Evolutionary conservation across 192 early-diverging fungal genomes (phyloP).

Genomic region (Pecoramyces ruminantium): DNA sequence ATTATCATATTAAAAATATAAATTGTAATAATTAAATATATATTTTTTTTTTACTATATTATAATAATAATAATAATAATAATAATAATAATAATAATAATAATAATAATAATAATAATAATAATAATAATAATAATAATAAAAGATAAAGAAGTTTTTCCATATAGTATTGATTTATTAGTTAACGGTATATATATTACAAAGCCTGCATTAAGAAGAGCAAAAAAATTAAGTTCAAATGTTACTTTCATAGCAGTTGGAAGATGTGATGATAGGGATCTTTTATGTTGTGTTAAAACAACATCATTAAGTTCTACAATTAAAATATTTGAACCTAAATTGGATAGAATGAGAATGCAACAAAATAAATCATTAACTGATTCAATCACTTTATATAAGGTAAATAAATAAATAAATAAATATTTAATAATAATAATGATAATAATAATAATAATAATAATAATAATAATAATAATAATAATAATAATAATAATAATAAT

Average conservation of each 20-base stretch:
- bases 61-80: too few relatives aligned
- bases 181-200: neutral
- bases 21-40: too few relatives aligned
- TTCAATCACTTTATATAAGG: neutral
- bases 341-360: neutral
- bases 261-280: conserved; percentile 28
- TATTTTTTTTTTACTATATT: too few relatives aligned
- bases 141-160: neutral
- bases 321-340: neutral
- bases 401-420: too few relatives aligned
- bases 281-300: conserved; percentile 55
- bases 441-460: too few relatives aligned
- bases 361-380: neutral
- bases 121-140: too few relatives aligned
- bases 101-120: too few relatives aligned
- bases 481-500: too few relatives aligned
- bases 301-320: conserved; percentile 44
- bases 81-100: too few relatives aligned
- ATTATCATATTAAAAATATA: too few relatives aligned
- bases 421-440: too few relatives aligned
- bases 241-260: conserved; percentile 65
- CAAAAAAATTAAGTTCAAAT: conserved; percentile 32
- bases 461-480: too few relatives aligned
- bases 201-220: neutral
- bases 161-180: neutral